Evolutionary conservation across 768 basidiomycete species (phyloP).

Genomic region (Xerocomus spinulosus): DNA sequence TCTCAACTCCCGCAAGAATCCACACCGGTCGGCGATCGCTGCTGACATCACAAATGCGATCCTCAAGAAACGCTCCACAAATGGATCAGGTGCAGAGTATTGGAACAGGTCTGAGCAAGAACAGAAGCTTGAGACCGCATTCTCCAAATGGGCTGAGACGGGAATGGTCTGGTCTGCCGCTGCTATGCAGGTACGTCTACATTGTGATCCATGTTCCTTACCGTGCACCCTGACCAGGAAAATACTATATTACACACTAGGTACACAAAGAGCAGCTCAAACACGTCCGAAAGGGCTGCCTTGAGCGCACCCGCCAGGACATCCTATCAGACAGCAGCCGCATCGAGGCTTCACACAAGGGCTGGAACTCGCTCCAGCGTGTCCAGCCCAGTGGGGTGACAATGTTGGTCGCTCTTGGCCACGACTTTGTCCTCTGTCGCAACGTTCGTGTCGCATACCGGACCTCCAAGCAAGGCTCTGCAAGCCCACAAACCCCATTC

Average conservation of each 20-base stretch:
- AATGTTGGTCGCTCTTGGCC: slow-evolving; percentile 9
- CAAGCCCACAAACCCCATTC: background rate
- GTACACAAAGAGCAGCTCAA: slow-evolving; percentile 24
- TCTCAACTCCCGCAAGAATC: slow-evolving; percentile 8
- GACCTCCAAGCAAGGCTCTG: background rate
- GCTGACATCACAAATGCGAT: slow-evolving; percentile 11
- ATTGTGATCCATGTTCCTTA: background rate
- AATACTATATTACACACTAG: too few species aligned
- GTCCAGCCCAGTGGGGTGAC: slow-evolving; percentile 21
- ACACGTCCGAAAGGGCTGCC: slow-evolving; percentile 29
- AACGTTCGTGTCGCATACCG: slow-evolving; percentile 15
- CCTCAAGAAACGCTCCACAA: slow-evolving; percentile 6
- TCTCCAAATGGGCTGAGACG: background rate
- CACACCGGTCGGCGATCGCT: background rate
- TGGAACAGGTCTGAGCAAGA: slow-evolving; percentile 17
- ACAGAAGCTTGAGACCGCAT: slow-evolving; percentile 2
- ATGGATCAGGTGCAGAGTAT: slow-evolving; percentile 10
- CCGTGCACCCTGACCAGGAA: too few species aligned
- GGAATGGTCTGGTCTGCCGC: slow-evolving; percentile 18
- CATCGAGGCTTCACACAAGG: slow-evolving; percentile 29
- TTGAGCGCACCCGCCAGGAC: slow-evolving; percentile 15
- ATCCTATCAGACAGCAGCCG: slow-evolving; percentile 24
- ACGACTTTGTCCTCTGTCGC: slow-evolving; percentile 20
- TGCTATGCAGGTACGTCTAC: background rate
- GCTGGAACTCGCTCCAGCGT: slow-evolving; percentile 23